phyloP scores from a whole-genome alignment of 352 stramenopile genomes.

The Phytophthora nicotianae region DNA sequence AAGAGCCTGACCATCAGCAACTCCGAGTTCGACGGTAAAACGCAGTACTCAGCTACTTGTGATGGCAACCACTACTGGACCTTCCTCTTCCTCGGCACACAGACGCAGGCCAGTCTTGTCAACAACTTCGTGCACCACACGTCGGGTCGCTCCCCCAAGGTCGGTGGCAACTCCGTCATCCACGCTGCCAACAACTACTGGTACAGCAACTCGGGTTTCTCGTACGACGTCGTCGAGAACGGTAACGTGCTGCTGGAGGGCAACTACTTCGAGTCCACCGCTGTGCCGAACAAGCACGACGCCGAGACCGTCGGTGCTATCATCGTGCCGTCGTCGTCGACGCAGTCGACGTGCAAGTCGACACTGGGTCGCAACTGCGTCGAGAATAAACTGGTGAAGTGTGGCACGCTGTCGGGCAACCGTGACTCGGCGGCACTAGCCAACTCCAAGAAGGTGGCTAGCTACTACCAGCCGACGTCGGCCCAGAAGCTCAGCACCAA shows the following conservation, averaged over 20 bases:
- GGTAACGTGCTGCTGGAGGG: constrained; percentile 45
- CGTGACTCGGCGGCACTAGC: constrained; percentile 14
- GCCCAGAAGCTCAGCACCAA: constrained; percentile 18
- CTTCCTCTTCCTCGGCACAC: constrained; percentile 34
- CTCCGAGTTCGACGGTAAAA: constrained; percentile 19
- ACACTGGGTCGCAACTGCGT: constrained; percentile 35
- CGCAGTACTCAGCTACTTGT: constrained; percentile 14
- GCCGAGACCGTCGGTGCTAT: constrained; percentile 18
- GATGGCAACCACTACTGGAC: constrained; percentile 51
- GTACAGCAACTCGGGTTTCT: constrained; percentile 43
- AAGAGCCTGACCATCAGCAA: constrained; percentile 33
- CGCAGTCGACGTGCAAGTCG: constrained; percentile 21
- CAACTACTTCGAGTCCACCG: constrained; percentile 52
- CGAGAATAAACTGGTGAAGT: constrained; percentile 30
- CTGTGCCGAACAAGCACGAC: constrained; percentile 16
- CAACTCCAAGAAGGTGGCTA: constrained; percentile 22
- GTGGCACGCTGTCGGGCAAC: constrained; percentile 18
- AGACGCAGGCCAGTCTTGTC: constrained; percentile 36
- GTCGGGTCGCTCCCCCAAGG: constrained; percentile 43
- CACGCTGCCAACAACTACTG: constrained; percentile 59
- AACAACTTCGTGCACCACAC: constrained; percentile 51
- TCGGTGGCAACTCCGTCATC: constrained; percentile 28
- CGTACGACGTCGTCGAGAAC: constrained; percentile 42
- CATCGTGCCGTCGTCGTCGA: constrained; percentile 14
- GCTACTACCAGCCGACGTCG: constrained; percentile 11